phyloP scores from a whole-genome alignment of 73 alveolate species.

The Symbiodinium natans region DNA sequence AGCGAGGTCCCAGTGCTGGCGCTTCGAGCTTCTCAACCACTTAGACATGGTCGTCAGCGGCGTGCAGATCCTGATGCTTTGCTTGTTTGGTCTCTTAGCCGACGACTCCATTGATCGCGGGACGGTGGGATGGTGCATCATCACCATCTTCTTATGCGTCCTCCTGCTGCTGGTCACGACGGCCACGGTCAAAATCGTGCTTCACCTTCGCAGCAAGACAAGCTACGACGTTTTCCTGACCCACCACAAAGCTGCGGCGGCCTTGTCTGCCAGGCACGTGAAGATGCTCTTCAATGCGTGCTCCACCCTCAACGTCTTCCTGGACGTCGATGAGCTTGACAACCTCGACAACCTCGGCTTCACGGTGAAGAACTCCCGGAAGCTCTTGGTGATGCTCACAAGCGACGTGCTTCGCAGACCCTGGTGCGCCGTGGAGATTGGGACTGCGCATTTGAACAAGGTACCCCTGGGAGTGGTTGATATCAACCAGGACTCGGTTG shows the following conservation, averaged over 20 bases:
- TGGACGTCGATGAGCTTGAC: constrained; percentile 60
- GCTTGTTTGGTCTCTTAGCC: background rate
- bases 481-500: constrained; percentile 43
- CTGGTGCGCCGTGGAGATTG: constrained; percentile 54
- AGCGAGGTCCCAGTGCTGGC: background rate
- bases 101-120: background rate
- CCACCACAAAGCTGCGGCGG: constrained; percentile 64
- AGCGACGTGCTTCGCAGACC: constrained; percentile 53
- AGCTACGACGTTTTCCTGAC: constrained; percentile 38
- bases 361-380: constrained; percentile 38
- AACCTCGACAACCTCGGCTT: constrained; percentile 51
- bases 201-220: constrained; percentile 8
- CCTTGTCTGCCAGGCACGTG: constrained; percentile 59
- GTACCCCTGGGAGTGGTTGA: constrained; percentile 34
- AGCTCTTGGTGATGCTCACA: constrained; percentile 41
- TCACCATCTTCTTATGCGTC: background rate
- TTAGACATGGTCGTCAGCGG: background rate
- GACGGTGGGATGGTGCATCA: constrained; percentile 25
- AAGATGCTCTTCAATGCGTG: constrained; percentile 57
- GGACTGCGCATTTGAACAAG: constrained; percentile 42
- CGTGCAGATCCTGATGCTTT: no score
- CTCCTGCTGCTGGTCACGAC: constrained; percentile 24
- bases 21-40: no score
- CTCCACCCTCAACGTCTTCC: constrained; percentile 49
- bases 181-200: background rate